These are phyloP conservation scores for Lachancea mirantina DNA, from an alignment of 805 yeast species.

Conservation along the genomic window DNA sequence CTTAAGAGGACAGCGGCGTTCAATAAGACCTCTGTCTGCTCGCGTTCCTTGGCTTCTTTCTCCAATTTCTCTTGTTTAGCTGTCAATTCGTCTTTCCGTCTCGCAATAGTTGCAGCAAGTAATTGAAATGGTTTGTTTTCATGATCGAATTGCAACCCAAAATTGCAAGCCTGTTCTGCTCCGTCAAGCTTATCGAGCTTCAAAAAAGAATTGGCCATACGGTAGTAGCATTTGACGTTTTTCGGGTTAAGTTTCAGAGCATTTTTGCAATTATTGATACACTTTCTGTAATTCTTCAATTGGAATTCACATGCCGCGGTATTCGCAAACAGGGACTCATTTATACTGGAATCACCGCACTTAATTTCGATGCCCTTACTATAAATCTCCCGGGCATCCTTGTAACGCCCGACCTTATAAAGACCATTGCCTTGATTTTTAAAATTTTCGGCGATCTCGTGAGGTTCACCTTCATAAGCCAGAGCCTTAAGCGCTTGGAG, in stretches of 20 bases:
- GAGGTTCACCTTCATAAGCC: slow-evolving; percentile 93
- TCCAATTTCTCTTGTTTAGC: slow-evolving; percentile 23
- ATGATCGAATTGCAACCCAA: slow-evolving; percentile 57
- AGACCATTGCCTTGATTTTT: slow-evolving; percentile 90
- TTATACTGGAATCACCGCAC: slow-evolving; percentile 48
- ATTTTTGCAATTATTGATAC: slow-evolving; percentile 77
- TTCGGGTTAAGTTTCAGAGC: slow-evolving; percentile 59
- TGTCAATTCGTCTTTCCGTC: slow-evolving; percentile 33
- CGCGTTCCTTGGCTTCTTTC: slow-evolving; percentile 30
- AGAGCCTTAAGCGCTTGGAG: slow-evolving; percentile 86
- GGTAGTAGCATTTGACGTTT: slow-evolving; percentile 75
- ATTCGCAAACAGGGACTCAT: slow-evolving; percentile 62
- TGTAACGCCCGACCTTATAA: slow-evolving; percentile 61
- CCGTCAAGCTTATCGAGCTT: slow-evolving; percentile 64
- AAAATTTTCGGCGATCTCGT: slow-evolving; percentile 83
- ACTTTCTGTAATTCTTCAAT: slow-evolving; percentile 72
- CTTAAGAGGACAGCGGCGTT: slow-evolving; percentile 57
- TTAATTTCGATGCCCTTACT: slow-evolving; percentile 71
- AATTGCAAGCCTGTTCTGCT: slow-evolving; percentile 55
- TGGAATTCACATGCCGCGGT: slow-evolving; percentile 91
- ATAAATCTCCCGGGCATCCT: slow-evolving; percentile 71
- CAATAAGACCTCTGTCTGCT: slow-evolving; percentile 38
- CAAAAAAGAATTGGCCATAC: slow-evolving; percentile 77
- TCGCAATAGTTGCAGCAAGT: slow-evolving; percentile 37
- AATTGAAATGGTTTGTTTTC: slow-evolving; percentile 49